phyloP scores from a whole-genome alignment of 2,329 filamentous ascomycete species.

The Venturia carpophila region DNA sequence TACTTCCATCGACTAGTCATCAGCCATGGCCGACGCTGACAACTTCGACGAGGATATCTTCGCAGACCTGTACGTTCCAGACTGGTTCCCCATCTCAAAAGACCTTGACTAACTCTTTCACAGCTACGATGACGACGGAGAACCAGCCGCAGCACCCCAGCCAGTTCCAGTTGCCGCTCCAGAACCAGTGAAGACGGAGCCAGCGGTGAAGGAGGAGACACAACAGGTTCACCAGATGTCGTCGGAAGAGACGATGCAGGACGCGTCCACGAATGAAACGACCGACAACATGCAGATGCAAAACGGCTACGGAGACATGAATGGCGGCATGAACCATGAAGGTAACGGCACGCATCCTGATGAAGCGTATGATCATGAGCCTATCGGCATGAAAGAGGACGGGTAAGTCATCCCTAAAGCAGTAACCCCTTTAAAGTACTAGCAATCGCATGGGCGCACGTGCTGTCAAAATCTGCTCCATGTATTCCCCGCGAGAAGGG shows the following conservation, averaged over 20 bases:
- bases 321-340: conserved; percentile 26
- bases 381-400: conserved; percentile 77
- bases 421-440: neutral
- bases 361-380: conserved; percentile 37
- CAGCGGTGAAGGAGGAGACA: conserved; percentile 5
- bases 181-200: conserved; percentile 18
- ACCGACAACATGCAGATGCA: conserved; percentile 21
- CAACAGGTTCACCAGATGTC: neutral
- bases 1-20: neutral
- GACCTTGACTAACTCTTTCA: neutral
- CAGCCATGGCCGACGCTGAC: conserved; percentile 65
- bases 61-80: conserved; percentile 74
- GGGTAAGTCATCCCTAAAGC: conserved; percentile 57
- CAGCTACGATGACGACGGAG: conserved; percentile 34
- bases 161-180: conserved; percentile 21
- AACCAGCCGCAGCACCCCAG: conserved; percentile 20
- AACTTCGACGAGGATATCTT: conserved; percentile 92
- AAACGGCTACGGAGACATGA: conserved; percentile 28
- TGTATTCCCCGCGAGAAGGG: neutral
- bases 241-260: conserved; percentile 13
- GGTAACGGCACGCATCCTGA: conserved; percentile 26
- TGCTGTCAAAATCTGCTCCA: neutral
- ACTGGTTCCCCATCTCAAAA: neutral
- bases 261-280: conserved; percentile 4
- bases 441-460: neutral